Evolutionary conservation across 177 flowering plant genomes (phyloP).

Genomic region (Vitis hybrid): DNA sequence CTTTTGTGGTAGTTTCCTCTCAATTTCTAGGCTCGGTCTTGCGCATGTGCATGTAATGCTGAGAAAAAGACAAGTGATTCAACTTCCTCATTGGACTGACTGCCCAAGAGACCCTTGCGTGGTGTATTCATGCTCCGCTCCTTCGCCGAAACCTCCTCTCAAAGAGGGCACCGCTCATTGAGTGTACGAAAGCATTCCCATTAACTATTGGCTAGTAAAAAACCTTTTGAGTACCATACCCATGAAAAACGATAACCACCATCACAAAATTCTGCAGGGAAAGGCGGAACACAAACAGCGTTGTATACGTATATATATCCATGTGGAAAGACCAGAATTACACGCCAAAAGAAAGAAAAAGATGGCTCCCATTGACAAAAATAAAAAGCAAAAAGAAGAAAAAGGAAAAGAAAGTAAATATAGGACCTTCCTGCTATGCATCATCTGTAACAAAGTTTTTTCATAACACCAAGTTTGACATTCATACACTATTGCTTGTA

Average conservation of each 20-base stretch:
- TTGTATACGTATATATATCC: background rate
- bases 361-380: slow-evolving; percentile 19
- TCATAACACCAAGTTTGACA: slow-evolving; percentile 16
- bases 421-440: slow-evolving; percentile 18
- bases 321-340: background rate
- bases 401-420: background rate
- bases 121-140: no score
- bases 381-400: slow-evolving; percentile 5
- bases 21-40: no score
- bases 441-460: slow-evolving; percentile 26
- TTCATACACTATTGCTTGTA: slow-evolving; percentile 21
- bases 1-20: no score
- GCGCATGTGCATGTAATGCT: no score
- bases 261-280: background rate
- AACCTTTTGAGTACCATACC: no score
- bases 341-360: slow-evolving; percentile 6
- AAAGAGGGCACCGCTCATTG: no score
- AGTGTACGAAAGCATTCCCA: no score
- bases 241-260: slow-evolving; percentile 1
- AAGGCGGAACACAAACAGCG: background rate
- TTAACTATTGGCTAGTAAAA: no score
- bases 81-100: no score
- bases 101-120: no score
- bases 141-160: no score
- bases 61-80: no score